phyloP scores from a whole-genome alignment of 1,139 yeast species.

The Nakaseomyces uthaithaninus region DNA sequence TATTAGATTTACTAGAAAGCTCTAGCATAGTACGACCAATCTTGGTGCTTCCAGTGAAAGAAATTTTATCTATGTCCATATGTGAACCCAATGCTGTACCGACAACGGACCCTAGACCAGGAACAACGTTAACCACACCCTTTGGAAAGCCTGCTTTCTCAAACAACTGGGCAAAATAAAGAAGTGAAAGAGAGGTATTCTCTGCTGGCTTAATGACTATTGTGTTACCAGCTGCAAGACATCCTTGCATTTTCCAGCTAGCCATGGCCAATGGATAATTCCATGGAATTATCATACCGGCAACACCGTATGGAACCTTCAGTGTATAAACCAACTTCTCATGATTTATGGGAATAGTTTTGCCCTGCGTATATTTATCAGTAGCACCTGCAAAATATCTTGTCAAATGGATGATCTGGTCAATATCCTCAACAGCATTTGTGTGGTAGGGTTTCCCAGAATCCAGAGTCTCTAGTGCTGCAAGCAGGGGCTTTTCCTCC shows the following conservation, averaged over 20 bases:
- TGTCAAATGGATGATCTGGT: conserved; percentile 50
- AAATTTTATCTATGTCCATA: conserved; percentile 51
- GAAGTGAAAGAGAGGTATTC: conserved; percentile 54
- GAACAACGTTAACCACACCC: conserved; percentile 56
- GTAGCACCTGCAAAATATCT: conserved; percentile 82
- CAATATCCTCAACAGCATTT: conserved; percentile 54
- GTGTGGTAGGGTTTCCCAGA: conserved; percentile 53
- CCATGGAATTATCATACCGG: conserved; percentile 73
- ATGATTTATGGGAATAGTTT: conserved; percentile 55
- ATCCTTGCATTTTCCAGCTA: conserved; percentile 64
- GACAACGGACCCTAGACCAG: conserved; percentile 49
- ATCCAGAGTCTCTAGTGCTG: conserved; percentile 56
- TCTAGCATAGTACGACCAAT: conserved; percentile 55
- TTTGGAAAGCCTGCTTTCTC: conserved; percentile 64
- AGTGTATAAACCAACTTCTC: conserved; percentile 67
- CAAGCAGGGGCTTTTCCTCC: conserved; percentile 42
- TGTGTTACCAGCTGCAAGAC: conserved; percentile 61
- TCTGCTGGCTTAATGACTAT: conserved; percentile 63
- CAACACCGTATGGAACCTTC: conserved; percentile 76
- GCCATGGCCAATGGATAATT: conserved; percentile 67
- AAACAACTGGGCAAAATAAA: conserved; percentile 46
- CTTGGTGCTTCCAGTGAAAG: conserved; percentile 54
- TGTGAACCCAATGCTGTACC: conserved; percentile 54
- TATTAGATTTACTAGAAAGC: conserved; percentile 48
- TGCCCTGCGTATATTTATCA: conserved; percentile 67